These are phyloP conservation scores for Gaeumannomyces tritici DNA, from an alignment of 2,329 filamentous ascomycete genomes.

Conservation along the genomic window DNA sequence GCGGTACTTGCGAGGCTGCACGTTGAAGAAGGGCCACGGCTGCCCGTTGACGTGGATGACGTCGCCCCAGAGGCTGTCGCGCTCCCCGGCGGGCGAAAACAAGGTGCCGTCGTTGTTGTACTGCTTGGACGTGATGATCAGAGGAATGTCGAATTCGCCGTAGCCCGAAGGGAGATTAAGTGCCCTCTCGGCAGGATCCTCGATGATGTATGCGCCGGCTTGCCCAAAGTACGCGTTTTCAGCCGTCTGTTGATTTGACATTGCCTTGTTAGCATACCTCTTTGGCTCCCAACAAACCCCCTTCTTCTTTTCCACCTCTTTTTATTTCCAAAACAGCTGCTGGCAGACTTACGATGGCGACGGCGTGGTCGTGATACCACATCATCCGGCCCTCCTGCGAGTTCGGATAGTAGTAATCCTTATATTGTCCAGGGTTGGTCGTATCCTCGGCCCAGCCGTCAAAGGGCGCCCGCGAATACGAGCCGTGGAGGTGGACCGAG, in stretches of 20 bases:
- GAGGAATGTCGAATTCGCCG: constrained; percentile 42
- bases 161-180: constrained; percentile 38
- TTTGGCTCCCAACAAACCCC: background rate
- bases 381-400: constrained; percentile 39
- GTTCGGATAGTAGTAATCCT: constrained; percentile 56
- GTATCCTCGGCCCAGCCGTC: constrained; percentile 41
- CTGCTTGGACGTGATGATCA: constrained; percentile 38
- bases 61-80: constrained; percentile 41
- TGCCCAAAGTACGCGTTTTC: constrained; percentile 47
- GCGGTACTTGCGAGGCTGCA: constrained; percentile 51
- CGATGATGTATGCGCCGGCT: constrained; percentile 44
- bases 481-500: constrained; percentile 47
- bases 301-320: background rate
- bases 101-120: constrained; percentile 42
- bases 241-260: constrained; percentile 31
- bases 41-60: constrained; percentile 49
- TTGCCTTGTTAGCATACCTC: background rate
- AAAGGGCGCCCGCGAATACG: constrained; percentile 35
- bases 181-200: constrained; percentile 37
- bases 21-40: constrained; percentile 49
- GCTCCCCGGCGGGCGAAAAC: constrained; percentile 31
- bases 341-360: constrained; percentile 17
- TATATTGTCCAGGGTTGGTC: constrained; percentile 39
- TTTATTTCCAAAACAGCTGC: background rate
- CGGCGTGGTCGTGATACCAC: constrained; percentile 47